These are phyloP conservation scores for Cucumis melo DNA, from an alignment of 306 rosid species.

Conservation along the genomic window DNA sequence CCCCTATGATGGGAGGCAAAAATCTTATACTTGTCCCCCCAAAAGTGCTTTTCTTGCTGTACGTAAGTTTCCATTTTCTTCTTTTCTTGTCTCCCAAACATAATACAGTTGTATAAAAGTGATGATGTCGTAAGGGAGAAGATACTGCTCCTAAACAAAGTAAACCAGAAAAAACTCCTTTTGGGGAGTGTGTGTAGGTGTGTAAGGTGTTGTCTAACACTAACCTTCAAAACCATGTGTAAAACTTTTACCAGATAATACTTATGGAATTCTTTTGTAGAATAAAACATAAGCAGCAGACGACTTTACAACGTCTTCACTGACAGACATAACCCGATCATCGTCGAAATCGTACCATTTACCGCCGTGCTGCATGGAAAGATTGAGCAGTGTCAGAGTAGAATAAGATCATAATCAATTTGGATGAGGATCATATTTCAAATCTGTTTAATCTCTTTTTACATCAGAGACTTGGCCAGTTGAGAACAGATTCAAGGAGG, in stretches of 20 bases:
- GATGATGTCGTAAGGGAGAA: neutral
- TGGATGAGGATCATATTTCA: neutral
- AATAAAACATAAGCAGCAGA: conserved; percentile 81
- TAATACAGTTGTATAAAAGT: neutral
- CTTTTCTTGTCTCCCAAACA: conserved; percentile 1
- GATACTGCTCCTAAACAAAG: neutral
- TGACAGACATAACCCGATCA: conserved; percentile 33
- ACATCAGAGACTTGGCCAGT: neutral
- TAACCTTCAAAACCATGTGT: conserved; percentile 13
- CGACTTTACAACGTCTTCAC: conserved; percentile 37
- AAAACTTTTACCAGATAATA: conserved; percentile 17
- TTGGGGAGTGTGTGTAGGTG: neutral
- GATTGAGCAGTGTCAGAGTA: neutral
- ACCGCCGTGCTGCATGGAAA: conserved; percentile 41
- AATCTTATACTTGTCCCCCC: neutral
- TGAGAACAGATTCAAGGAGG: neutral
- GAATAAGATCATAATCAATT: neutral
- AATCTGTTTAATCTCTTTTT: neutral
- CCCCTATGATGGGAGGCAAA: neutral
- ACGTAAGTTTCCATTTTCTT: neutral
- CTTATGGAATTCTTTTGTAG: conserved; percentile 47
- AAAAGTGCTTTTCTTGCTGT: conserved; percentile 4
- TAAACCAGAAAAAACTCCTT: neutral
- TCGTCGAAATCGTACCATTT: conserved; percentile 78
- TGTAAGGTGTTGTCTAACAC: neutral